These are phyloP conservation scores for Tolypocladium cylindrosporum DNA, from an alignment of 2,329 filamentous ascomycete species.

Conservation along the genomic window DNA sequence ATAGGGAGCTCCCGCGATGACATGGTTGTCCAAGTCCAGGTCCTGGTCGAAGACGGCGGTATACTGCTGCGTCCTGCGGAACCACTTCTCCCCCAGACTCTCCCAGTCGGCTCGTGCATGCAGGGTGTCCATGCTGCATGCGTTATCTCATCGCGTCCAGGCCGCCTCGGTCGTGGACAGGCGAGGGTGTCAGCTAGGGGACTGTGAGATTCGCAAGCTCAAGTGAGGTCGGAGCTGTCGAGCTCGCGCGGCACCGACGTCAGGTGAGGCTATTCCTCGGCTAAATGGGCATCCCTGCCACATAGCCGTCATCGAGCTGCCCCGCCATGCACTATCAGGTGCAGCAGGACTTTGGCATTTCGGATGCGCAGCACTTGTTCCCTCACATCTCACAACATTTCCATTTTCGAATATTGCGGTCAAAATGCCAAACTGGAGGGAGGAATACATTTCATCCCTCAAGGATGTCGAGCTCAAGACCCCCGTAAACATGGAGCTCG, in stretches of 20 bases:
- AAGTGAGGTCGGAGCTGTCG: not conserved
- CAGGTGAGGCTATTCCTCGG: constrained; percentile 20
- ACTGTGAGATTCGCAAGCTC: not conserved
- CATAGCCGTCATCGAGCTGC: not conserved
- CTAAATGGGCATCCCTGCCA: constrained; percentile 8
- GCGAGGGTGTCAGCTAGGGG: not conserved
- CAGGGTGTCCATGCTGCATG: constrained; percentile 40
- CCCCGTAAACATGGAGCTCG: constrained; percentile 52
- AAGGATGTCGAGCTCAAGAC: constrained; percentile 60
- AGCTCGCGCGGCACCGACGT: not conserved
- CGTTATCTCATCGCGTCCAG: constrained; percentile 20
- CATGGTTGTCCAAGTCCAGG: constrained; percentile 88
- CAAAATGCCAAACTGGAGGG: constrained; percentile 60
- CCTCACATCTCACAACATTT: not conserved
- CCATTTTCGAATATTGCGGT: not conserved
- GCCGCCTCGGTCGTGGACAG: not conserved
- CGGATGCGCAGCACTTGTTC: not conserved
- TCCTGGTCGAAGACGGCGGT: constrained; percentile 88
- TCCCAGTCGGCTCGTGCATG: constrained; percentile 86
- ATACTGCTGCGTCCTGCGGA: constrained; percentile 90
- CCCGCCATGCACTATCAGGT: constrained; percentile 1
- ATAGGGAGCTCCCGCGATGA: constrained; percentile 84
- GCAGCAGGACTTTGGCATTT: not conserved
- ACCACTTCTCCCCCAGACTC: constrained; percentile 85
- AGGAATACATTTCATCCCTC: constrained; percentile 70